These are phyloP conservation scores for Coemansia aciculifera DNA, from an alignment of 192 early-diverging fungal species.

Conservation along the genomic window DNA sequence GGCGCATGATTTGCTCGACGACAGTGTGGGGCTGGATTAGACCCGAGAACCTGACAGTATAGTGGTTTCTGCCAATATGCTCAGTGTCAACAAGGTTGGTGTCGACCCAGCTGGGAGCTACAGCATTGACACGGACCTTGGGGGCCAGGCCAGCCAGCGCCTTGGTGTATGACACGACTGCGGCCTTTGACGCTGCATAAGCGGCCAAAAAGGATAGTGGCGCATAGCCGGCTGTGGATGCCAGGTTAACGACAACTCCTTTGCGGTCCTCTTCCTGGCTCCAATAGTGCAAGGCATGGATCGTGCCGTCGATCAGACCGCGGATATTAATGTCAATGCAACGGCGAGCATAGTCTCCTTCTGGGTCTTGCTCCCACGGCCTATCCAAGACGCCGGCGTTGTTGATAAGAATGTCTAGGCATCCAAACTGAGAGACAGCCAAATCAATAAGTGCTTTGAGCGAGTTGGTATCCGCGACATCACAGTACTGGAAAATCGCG, in stretches of 20 bases:
- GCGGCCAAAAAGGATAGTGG: slow-evolving; percentile 56
- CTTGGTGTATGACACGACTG: slow-evolving; percentile 60
- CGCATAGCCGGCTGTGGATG: slow-evolving; percentile 62
- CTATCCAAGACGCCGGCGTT: slow-evolving; percentile 60
- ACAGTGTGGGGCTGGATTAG: slow-evolving; percentile 41
- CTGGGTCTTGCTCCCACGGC: slow-evolving; percentile 34
- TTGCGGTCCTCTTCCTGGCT: slow-evolving; percentile 34
- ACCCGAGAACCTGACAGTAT: slow-evolving; percentile 11
- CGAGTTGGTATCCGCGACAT: slow-evolving; percentile 42
- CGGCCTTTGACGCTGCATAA: slow-evolving; percentile 74
- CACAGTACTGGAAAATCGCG: slow-evolving; percentile 56
- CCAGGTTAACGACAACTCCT: slow-evolving; percentile 70
- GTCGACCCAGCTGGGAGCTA: slow-evolving; percentile 57
- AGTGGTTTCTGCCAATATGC: slow-evolving; percentile 36
- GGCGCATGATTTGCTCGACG: slow-evolving; percentile 55
- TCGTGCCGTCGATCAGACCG: slow-evolving; percentile 68
- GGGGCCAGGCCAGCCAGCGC: slow-evolving; percentile 36
- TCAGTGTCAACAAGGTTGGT: slow-evolving; percentile 51
- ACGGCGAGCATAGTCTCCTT: slow-evolving; percentile 52
- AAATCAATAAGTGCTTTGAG: slow-evolving; percentile 45
- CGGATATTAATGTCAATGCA: slow-evolving; percentile 69
- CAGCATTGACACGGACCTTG: slow-evolving; percentile 61
- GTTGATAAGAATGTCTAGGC: slow-evolving; percentile 59
- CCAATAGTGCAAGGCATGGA: slow-evolving; percentile 62
- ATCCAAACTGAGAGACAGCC: slow-evolving; percentile 56